Evolutionary conservation across 805 yeast genomes (phyloP), one percentile per base, ranked within the genome.

Genomic region (Deakozyma indianensis): DNA sequence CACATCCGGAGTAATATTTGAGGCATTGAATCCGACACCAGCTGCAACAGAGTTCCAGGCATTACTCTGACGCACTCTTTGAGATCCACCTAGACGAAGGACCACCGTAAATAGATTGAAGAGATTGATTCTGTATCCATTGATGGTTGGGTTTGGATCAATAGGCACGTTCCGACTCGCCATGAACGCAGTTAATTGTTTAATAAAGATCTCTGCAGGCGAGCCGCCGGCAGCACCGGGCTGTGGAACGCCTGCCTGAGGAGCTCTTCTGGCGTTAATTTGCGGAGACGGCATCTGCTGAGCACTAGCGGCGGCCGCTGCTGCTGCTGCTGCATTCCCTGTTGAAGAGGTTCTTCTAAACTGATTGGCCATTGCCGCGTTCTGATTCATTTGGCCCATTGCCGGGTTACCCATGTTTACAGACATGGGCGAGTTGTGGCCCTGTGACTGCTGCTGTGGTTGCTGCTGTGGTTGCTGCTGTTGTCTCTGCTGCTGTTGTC

Each of bases 31-130:
- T 52, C 14, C 48, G 29, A 22, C 47, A 46, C 16, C 47, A 35
- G 9, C 49, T 38, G 20, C 55, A 44, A 3, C 38, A 20, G 38
- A 32, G 11, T 20, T 32, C 38, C 38, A 32, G 18, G 18, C 18
- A 20, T 32, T n/a, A 14, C 16, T 9, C 38, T 32, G 38, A n/a
- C 38, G 38, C 18, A 32, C 38, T n/a, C 11, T n/a, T 20, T 32
- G 38, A n/a, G 11, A 47, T 43, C 55, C 55, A 2, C 55, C 55
- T 1, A 44, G 18, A 2, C 23, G 38, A 41, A 48, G 53, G 3
- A 51, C 54, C 22, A 25, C 32, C 23, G 52, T 51, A 46, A 52
- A 52, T 14, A 52, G 43, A n/a, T 32, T 21, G 28, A 52, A 3
- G 11, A 51, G 21, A 18, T 52, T 43, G 16, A 52, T 24, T 16